Evolutionary conservation across 169 alveolate genomes (phyloP).

Genomic region (Eimeria praecox): DNA sequence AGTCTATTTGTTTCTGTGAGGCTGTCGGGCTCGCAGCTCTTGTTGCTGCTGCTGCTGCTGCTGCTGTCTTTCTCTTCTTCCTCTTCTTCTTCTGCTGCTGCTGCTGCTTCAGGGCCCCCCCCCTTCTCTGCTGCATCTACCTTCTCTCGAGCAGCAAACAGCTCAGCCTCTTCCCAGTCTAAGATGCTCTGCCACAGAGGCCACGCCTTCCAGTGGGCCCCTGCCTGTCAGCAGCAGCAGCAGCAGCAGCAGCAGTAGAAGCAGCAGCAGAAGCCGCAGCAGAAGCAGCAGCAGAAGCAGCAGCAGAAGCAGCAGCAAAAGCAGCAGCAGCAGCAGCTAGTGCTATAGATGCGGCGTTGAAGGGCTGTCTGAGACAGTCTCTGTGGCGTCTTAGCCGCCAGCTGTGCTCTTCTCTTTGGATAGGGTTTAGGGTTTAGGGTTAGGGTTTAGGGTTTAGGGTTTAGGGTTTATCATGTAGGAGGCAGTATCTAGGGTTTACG

Average conservation of each 20-base stretch:
- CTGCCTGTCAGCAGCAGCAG: conserved; percentile 68
- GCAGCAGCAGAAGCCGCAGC: conserved; percentile 8
- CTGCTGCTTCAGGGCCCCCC: background rate
- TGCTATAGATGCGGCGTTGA: too few species aligned
- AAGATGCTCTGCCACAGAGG: conserved; percentile 77
- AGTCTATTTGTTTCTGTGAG: background rate
- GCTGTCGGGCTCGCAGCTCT: background rate
- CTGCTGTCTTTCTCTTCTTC: background rate
- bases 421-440: too few species aligned
- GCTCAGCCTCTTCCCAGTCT: conserved; percentile 77
- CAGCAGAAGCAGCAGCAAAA: background rate
- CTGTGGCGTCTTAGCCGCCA: too few species aligned
- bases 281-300: background rate
- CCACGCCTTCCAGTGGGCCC: conserved; percentile 82
- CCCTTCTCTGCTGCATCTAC: conserved; percentile 25
- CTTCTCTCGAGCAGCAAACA: conserved; percentile 34
- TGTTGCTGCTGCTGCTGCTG: background rate
- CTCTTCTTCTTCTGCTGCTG: too few species aligned
- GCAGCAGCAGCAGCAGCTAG: too few species aligned
- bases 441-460: too few species aligned
- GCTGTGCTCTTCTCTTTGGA: too few species aligned
- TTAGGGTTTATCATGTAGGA: too few species aligned
- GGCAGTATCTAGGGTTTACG: too few species aligned
- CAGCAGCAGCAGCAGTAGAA: conserved; percentile 13
- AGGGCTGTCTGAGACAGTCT: too few species aligned